These are phyloP conservation scores for Drechslerella dactyloides DNA, from an alignment of 2,329 filamentous ascomycete genomes.

Conservation along the genomic window DNA sequence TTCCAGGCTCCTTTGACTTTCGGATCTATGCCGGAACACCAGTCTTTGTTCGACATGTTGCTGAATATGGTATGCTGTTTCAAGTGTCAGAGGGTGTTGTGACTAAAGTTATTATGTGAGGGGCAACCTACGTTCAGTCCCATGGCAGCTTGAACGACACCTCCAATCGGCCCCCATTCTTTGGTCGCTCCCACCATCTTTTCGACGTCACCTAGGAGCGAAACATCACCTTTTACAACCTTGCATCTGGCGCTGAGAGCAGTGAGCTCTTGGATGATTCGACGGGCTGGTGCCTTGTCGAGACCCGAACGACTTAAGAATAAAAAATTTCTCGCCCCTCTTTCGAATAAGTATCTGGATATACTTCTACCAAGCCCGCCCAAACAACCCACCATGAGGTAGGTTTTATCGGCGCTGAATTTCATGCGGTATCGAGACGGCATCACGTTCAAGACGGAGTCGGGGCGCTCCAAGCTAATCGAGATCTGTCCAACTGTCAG, in stretches of 20 bases:
- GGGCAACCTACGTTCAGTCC: constrained; percentile 31
- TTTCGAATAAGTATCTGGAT: constrained; percentile 62
- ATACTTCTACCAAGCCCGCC: constrained; percentile 64
- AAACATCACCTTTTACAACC: constrained; percentile 54
- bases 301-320: constrained; percentile 61
- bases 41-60: constrained; percentile 53
- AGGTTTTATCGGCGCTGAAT: no score
- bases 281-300: constrained; percentile 54
- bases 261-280: constrained; percentile 52
- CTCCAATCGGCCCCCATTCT: constrained; percentile 53
- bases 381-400: constrained; percentile 64
- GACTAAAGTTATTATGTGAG: not conserved
- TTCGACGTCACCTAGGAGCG: constrained; percentile 28
- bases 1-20: constrained; percentile 62
- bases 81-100: not conserved
- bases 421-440: constrained; percentile 5
- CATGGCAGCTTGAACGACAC: constrained; percentile 58
- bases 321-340: constrained; percentile 62
- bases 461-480: constrained; percentile 5
- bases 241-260: constrained; percentile 52
- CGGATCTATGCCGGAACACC: constrained; percentile 54
- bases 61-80: constrained; percentile 54
- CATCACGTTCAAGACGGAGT: constrained; percentile 12
- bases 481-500: no score
- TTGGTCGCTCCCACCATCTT: constrained; percentile 15